A percentile compares a stretch with the other conserved stretches of the same genome.
phyloP scores from a whole-genome alignment of 192 early-diverging fungal genomes.

The Nowakowskiella sp. region DNA sequence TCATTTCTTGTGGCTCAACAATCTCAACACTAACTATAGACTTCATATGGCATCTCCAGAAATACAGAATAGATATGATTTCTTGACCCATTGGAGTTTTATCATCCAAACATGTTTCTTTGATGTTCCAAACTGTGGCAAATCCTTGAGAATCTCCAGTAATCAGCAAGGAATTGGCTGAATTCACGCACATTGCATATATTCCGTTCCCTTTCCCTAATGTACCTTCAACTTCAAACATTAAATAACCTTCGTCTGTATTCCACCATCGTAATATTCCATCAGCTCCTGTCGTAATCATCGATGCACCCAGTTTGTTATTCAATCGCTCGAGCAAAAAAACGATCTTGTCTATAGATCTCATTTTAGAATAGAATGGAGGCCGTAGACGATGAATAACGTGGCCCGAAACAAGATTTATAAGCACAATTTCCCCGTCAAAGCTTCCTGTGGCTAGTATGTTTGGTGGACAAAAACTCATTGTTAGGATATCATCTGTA shows the following conservation, averaged over 20 bases:
- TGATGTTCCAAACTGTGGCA: slow-evolving; percentile 32
- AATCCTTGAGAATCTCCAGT: slow-evolving; percentile 33
- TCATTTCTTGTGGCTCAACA: slow-evolving; percentile 20
- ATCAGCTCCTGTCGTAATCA: slow-evolving; percentile 38
- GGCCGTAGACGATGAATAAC: slow-evolving; percentile 23
- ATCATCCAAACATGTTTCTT: slow-evolving; percentile 23
- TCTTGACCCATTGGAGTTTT: too few relatives aligned
- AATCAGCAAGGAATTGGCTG: slow-evolving; percentile 25
- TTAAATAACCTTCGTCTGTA: slow-evolving; percentile 18
- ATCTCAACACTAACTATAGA: slow-evolving; percentile 26
- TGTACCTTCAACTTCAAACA: slow-evolving; percentile 26
- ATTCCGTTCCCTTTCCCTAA: slow-evolving; percentile 18
- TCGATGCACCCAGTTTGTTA: slow-evolving; percentile 15
- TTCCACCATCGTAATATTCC: slow-evolving; percentile 45
- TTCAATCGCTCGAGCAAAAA: slow-evolving; percentile 22
- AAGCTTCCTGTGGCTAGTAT: slow-evolving; percentile 34
- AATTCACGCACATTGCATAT: slow-evolving; percentile 26
- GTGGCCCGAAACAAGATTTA: slow-evolving; percentile 29
- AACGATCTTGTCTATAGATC: slow-evolving; percentile 23
- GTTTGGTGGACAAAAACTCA: slow-evolving; percentile 39
- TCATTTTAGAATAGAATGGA: neutral
- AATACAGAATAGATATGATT: slow-evolving; percentile 24
- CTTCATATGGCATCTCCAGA: slow-evolving; percentile 19
- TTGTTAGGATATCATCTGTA: slow-evolving; percentile 42
- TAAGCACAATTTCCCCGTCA: slow-evolving; percentile 42